Evolutionary conservation across 495 filamentous ascomycete species (phyloP), one percentile per base, ranked within the genome.

Genomic region (Gamarada debralockiae): DNA sequence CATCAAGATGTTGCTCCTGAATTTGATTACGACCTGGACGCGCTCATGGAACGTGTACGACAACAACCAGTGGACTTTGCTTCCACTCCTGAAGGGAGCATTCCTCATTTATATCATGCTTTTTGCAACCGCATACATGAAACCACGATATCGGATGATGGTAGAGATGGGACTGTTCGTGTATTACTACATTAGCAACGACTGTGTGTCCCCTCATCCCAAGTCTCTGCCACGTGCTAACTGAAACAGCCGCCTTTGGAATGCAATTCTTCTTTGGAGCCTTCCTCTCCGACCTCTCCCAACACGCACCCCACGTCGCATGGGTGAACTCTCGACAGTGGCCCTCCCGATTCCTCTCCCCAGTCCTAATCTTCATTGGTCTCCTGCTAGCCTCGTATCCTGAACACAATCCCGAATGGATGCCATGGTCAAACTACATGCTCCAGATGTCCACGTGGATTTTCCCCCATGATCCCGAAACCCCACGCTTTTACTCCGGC

Each of bases 251-350:
- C 44, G 71, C 73, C 20, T 79, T 82, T 42, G 75, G 73, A 18
- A 79, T 83, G 70, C 82, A 85, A 57, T 78, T 80, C 43, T 75
- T 83, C 63, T 85, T 77, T 72, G 83, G 82, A 38, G 78, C 80
- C 56, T 74, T 85, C 62, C 70, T 87, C 12, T 77, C 73, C 57
- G 83, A 87, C 54, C 62, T 85, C 24, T 75, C 81, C 22, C 75
- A 82, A 56, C 68, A 80, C 41, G 58, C 72, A 22, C 38, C 70
- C 1, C 76, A 79, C 61, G 74, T 73, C 39, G 67, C 77, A 20
- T 80, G 76, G 52, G 61, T 81, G 43, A 57, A 70, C 48, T 65
- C 63, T 15, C 74, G 76, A 31, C 70, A 70, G 46, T 75, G 70
- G 67, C 53, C 71, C 3, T 71, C 74, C 9, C 69, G 68, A 25